phyloP scores from a whole-genome alignment of 2,329 filamentous ascomycete species.

The Aspergillus sp. region DNA sequence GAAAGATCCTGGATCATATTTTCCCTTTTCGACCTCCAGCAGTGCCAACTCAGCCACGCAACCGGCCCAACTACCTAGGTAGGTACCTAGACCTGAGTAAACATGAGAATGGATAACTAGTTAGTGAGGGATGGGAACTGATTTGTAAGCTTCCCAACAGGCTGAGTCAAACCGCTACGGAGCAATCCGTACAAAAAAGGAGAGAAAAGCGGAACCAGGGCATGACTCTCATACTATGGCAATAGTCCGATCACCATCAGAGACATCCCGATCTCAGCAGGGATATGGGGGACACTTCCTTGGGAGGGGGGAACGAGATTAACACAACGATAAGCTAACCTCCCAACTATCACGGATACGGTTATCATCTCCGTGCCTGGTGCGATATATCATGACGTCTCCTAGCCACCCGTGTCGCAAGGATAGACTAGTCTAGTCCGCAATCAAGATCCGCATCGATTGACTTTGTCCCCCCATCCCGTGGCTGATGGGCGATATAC shows the following conservation, averaged over 20 bases:
- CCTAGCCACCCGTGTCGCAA: not conserved
- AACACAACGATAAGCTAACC: not conserved
- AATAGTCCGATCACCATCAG: not conserved
- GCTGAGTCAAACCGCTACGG: too few species aligned
- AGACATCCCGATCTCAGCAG: not conserved
- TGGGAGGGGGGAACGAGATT: not conserved
- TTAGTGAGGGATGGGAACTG: too few species aligned
- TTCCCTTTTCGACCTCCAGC: too few species aligned
- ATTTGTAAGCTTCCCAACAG: too few species aligned
- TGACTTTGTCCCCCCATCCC: not conserved
- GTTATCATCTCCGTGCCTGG: conserved; percentile 5
- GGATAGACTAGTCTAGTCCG: not conserved
- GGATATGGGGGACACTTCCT: not conserved
- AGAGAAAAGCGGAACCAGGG: not conserved
- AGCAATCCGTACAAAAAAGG: too few species aligned
- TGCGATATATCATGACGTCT: not conserved
- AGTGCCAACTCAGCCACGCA: too few species aligned
- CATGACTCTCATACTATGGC: not conserved
- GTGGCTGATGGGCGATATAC: not conserved
- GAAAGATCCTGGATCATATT: too few species aligned
- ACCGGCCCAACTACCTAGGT: too few species aligned
- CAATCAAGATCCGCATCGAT: not conserved
- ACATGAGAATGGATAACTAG: too few species aligned
- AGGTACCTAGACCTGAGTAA: too few species aligned
- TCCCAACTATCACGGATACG: not conserved